Evolutionary conservation across 2,329 filamentous ascomycete species (phyloP).

Genomic region (Calonectria ilicicola): DNA sequence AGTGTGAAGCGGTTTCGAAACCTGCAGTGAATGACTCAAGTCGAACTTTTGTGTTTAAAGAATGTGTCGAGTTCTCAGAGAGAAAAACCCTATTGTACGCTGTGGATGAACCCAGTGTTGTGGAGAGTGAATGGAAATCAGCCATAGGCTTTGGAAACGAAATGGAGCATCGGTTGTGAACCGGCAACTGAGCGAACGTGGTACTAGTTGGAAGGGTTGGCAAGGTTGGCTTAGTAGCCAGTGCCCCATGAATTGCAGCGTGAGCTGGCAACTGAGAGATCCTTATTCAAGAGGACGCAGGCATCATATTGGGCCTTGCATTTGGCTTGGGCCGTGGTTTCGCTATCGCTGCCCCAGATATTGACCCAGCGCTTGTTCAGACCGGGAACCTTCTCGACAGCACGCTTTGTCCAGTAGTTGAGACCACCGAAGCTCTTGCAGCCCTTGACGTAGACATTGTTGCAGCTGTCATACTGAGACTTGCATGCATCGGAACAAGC

Average conservation of each 20-base stretch:
- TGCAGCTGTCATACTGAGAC: constrained; percentile 63
- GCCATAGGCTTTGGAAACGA: background rate
- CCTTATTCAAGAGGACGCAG: constrained; percentile 58
- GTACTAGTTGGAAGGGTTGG: background rate
- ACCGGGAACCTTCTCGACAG: constrained; percentile 28
- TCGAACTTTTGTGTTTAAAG: background rate
- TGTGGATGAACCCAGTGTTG: background rate
- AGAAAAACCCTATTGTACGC: background rate
- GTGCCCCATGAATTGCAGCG: constrained; percentile 55
- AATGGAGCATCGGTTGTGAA: background rate
- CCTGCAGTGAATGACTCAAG: background rate
- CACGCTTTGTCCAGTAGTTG: constrained; percentile 42
- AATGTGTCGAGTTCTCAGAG: background rate
- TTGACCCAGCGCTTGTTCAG: constrained; percentile 42
- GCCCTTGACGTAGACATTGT: constrained; percentile 60
- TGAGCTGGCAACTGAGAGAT: constrained; percentile 46
- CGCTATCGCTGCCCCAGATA: constrained; percentile 46
- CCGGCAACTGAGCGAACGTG: background rate
- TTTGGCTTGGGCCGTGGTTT: constrained; percentile 51
- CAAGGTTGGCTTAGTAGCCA: constrained; percentile 29
- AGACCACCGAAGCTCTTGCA: constrained; percentile 53
- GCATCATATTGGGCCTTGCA: constrained; percentile 63
- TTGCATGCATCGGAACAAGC: constrained; percentile 66
- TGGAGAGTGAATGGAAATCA: background rate
- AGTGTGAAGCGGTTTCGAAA: background rate